phyloP scores from a whole-genome alignment of 1,139 yeast species.

The Hyphopichia wangnamkhiaoensis region DNA sequence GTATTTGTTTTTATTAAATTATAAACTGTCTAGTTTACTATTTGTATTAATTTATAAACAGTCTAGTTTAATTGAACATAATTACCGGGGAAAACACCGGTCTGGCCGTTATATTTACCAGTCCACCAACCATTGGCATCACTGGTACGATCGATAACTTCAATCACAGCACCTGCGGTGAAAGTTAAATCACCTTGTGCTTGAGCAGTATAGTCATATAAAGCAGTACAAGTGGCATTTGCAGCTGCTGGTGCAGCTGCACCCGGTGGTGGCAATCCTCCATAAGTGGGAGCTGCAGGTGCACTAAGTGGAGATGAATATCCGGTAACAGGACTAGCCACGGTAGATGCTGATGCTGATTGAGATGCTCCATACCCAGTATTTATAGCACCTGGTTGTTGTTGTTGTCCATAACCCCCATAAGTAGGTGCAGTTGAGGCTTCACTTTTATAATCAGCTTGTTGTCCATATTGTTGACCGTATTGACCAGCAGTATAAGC shows the following conservation, averaged over 20 bases:
- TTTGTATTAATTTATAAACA: no score
- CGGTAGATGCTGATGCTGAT: constrained; percentile 12
- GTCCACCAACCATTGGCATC: constrained; percentile 99
- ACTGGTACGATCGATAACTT: constrained; percentile 74
- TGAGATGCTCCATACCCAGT: constrained; percentile 12
- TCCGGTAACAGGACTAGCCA: constrained; percentile 3
- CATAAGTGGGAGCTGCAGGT: constrained; percentile 14
- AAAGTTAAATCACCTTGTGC: constrained; percentile 89
- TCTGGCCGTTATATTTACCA: constrained; percentile 80
- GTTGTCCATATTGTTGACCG: constrained; percentile 9
- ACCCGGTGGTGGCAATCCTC: constrained; percentile 13
- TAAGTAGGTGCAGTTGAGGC: constrained; percentile 22
- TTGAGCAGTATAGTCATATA: constrained; percentile 78
- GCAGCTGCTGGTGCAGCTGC: constrained; percentile 41
- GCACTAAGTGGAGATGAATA: constrained; percentile 4
- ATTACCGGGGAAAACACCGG: constrained; percentile 95
- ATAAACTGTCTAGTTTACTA: no score
- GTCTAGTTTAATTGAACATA: constrained; percentile 74
- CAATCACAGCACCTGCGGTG: constrained; percentile 85
- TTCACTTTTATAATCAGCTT: constrained; percentile 21
- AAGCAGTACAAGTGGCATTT: constrained; percentile 66
- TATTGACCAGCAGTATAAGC: constrained; percentile 28
- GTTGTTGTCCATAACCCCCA: constrained; percentile 16
- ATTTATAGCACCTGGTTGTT: constrained; percentile 16
- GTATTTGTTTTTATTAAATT: no score